Percentiles rank a stretch among this genome's conserved stretches.
Conservation (phyloP, 345 rosid genomes). For the Brassica juncea region DNA sequence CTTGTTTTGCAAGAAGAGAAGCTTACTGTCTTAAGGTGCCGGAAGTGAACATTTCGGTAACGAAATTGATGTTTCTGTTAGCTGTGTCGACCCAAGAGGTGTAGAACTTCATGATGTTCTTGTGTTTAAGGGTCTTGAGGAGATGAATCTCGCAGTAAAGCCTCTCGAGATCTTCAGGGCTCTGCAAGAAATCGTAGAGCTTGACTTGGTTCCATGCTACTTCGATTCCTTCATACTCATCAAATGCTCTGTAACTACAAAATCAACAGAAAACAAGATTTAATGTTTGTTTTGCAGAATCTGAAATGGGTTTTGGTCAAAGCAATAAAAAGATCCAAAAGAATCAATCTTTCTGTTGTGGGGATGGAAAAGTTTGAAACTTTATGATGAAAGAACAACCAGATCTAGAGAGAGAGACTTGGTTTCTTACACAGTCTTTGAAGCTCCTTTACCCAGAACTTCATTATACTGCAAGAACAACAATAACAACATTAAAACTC, state of each 20-base stretch:
- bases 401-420: constrained; percentile 37
- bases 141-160: constrained; percentile 92
- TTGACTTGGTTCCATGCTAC: constrained; percentile 98
- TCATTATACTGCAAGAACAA: constrained; percentile 76
- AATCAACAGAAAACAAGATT: background rate
- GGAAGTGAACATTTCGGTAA: constrained; percentile 94
- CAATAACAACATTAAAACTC: constrained; percentile 8
- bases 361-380: background rate
- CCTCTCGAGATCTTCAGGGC: constrained; percentile 84
- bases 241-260: constrained; percentile 89
- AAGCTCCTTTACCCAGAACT: constrained; percentile 98
- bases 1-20: constrained; percentile 5
- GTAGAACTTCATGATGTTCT: constrained; percentile 85
- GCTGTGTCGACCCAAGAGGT: constrained; percentile 81
- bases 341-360: background rate
- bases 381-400: background rate
- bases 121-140: constrained; percentile 88
- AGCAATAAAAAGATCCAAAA: background rate
- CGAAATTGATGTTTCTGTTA: constrained; percentile 79
- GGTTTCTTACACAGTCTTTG: constrained; percentile 82
- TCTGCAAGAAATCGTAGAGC: constrained; percentile 73
- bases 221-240: constrained; percentile 91
- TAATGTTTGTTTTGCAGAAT: background rate
- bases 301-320: background rate
- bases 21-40: constrained; percentile 93